Base-by-base conservation (phyloP, 495 filamentous ascomycete genomes). In the Penicillium herquei region DNA sequence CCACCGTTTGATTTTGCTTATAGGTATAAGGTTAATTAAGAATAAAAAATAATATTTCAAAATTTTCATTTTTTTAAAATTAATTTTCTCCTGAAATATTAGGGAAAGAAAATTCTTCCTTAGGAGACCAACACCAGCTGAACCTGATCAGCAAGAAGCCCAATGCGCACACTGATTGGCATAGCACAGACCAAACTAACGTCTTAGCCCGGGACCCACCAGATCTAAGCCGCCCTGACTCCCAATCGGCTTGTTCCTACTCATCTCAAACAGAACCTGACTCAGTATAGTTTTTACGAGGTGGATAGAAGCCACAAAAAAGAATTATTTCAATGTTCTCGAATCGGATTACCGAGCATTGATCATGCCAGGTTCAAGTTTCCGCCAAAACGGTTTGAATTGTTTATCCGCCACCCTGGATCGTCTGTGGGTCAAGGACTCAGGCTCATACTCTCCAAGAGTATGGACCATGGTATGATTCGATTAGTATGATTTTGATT, bases 111-210 rank as follows among this genome's bases (percentile, higher is more conserved):
- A 34, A 51, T 50, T 45, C 26, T 35, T 42, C 49, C 49, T 49
- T 39, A 37, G 33, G 46, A 51, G 42, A 60, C 56, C 56, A 58
- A 54, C 58, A 35, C 42, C 58, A 68, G 65, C 65, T 68, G 65
- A 66, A 65, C 55, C 21, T 26, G 43, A 65, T 50, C 54, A 57
- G 59, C 58, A 45, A 56, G 12, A 33, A 52, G 56, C 49, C 44
- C 49, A 46, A 63, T 55, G 42, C 40, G 26, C 9, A n/a, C 48
- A 16, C 45, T 41, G 56, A 68, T 68, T 68, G 65, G 65, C 53
- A 61, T 34, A 34, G 39, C 48, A 21, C 52, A 30, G 26, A 33
- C 26, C 41, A 14, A 26, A 51, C 65, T 68, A 68, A 65, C 26
- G 49, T 9, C 39, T 60, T 67, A 65, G 56, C 42, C 52, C 46